Evolutionary conservation across 2,329 filamentous ascomycete genomes (phyloP), one percentile per base, ranked within the genome.

Genomic region (Incumbomyces lentus): DNA sequence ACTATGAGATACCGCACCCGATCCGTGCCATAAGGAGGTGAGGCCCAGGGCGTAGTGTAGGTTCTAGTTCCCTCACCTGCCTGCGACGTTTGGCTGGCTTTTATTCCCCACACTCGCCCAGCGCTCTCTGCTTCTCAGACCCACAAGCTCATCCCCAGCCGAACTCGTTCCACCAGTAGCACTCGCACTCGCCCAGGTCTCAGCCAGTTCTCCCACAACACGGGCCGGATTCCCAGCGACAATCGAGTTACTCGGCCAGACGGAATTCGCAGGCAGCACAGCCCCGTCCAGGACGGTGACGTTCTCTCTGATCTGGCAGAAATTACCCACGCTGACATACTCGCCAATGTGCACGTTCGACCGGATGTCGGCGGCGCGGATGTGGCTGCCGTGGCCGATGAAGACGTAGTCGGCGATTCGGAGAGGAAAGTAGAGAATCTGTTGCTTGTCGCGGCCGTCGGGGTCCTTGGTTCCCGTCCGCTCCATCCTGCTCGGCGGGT

Each of bases 361-460:
- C 1, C 86, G 85, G 45, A 98, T 79, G 31, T 79, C 77, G 6
- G 88, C 87, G 1, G 90, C 87, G 62, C 92, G 86, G 32, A 98
- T 76, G 33, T 90, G 78, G 32, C 81, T 80, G 30, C 72, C 71
- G 58, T 78, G 74, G 49, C 87, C 89, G 41, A 98, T 76, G 65
- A 90, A 95, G 52, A 95, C 89, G 67, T 96, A 90, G 64, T 95
- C 89, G 38, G 88, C 88, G 54, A 98, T 84, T 51, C 92, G 86
- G 57, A 96, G 81, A 7, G 89, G 89, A 64, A 90, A 90, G 67
- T 89, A 86, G 35, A 81, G 84, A 60, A 86, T 83, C 29, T 35
- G 32, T 8, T 26, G 22, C 22, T 26, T 26, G 22, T 26, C 22
- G 5, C 22, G 22, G 37, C 31, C 14, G 11, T 31, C 14, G 13